phyloP scores from a whole-genome alignment of 2,329 filamentous ascomycete genomes.

The Pleomassaria siparia region DNA sequence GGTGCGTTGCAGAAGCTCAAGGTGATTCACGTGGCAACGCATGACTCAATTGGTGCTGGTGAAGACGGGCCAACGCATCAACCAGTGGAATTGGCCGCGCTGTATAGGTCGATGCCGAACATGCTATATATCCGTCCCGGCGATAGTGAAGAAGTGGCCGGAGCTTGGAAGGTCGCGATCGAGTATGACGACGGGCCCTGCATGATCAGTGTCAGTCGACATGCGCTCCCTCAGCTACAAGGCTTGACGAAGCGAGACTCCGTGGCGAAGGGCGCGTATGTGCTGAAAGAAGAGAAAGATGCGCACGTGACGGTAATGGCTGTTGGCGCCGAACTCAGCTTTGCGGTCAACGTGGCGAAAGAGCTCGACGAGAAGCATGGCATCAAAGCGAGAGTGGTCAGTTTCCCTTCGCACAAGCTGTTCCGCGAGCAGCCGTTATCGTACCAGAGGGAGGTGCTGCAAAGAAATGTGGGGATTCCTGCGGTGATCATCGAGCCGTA shows the following conservation, averaged over 20 bases:
- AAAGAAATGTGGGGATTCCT: constrained; percentile 9
- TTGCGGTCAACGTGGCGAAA: constrained; percentile 48
- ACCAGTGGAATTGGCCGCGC: constrained; percentile 57
- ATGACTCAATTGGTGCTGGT: constrained; percentile 58
- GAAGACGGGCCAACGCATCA: constrained; percentile 66
- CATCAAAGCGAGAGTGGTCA: constrained; percentile 46
- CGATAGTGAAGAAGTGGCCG: constrained; percentile 60
- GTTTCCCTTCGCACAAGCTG: too few species aligned
- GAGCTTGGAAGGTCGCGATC: constrained; percentile 53
- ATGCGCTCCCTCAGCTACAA: constrained; percentile 46
- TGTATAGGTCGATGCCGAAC: constrained; percentile 66
- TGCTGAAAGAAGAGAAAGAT: constrained; percentile 46
- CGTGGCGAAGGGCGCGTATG: constrained; percentile 50
- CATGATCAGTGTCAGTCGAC: constrained; percentile 55
- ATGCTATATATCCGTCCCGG: constrained; percentile 61
- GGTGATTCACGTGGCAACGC: constrained; percentile 62
- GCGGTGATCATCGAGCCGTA: constrained; percentile 16
- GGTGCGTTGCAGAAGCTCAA: constrained; percentile 59
- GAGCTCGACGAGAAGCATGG: constrained; percentile 38
- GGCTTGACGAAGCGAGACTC: constrained; percentile 44
- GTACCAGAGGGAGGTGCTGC: constrained; percentile 12
- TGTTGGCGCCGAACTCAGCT: constrained; percentile 53
- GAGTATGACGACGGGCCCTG: constrained; percentile 45
- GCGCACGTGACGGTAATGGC: constrained; percentile 55
- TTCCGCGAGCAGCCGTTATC: too few species aligned